Conservation (phyloP, 371 early-diverging fungal species). For the Syncephalastrum contaminatum region DNA sequence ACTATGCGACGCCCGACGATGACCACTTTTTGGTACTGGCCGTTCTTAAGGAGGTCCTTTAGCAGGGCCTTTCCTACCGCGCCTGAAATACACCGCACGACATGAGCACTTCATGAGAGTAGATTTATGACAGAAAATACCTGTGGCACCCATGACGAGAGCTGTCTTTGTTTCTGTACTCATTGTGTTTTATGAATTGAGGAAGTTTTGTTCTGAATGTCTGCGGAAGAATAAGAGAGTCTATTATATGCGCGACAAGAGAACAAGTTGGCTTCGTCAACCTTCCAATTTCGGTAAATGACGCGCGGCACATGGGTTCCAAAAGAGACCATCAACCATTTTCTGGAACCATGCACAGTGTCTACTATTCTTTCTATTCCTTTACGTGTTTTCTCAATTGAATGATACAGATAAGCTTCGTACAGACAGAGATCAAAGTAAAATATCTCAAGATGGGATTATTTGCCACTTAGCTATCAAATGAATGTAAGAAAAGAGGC, state of each 20-base stretch:
- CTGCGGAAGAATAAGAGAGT: background rate
- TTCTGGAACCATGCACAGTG: background rate
- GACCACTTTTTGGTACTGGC: conserved; percentile 61
- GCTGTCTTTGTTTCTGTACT: conserved; percentile 12
- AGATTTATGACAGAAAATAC: conserved; percentile 3
- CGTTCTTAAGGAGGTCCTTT: conserved; percentile 57
- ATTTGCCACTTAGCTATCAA: too few species aligned
- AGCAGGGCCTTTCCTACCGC: conserved; percentile 73
- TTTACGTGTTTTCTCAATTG: too few species aligned
- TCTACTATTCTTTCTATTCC: background rate
- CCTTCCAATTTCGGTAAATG: too few species aligned
- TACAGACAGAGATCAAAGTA: too few species aligned
- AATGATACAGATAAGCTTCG: too few species aligned
- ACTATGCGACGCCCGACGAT: conserved; percentile 58
- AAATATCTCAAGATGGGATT: too few species aligned
- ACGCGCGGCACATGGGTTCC: too few species aligned
- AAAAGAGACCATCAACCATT: background rate
- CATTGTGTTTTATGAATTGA: too few species aligned
- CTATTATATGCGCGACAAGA: background rate
- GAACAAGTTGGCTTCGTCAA: background rate
- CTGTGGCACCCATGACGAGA: conserved; percentile 45
- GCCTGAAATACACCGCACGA: conserved; percentile 32
- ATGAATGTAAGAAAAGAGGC: too few species aligned
- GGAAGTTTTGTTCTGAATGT: background rate
- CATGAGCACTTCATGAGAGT: background rate